Base-by-base conservation (phyloP, 306 rosid species). In the Medicago lupulina region DNA sequence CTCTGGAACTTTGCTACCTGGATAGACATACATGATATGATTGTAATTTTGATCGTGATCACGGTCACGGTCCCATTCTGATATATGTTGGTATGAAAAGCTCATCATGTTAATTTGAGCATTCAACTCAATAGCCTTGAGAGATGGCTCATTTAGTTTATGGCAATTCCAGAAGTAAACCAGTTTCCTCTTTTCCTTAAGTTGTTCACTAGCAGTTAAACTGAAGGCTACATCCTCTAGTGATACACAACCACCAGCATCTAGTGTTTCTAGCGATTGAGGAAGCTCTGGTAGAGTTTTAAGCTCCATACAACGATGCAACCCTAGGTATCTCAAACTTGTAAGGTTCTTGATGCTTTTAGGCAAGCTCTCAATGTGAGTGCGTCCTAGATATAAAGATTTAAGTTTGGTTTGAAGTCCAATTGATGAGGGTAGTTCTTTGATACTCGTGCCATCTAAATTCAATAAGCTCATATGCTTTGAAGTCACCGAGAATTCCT, bases 1-100 rank as follows among this genome's bases (percentile, higher is more conserved):
- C 15, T 73, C 7, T 18, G 79, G 83, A 67, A 80, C 31, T 0
- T 21, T 21, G 21, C 70, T 44, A 41, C 83, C 83, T 0, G 79
- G 83, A 43, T 76, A 67, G 21, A 76, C 68, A 14, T 73, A 80
- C 1, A n/a, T 49, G 17, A 10, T 36, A 47, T 38, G 43, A 62
- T 53, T 53, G 15, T 40, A 23, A 21, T 21, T 21, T 1, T 21
- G n/a, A n/a, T n/a, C n/a, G n/a, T n/a, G n/a, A n/a, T n/a, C n/a
- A n/a, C n/a, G n/a, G n/a, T 43, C 8, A 4, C 0, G n/a, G 23
- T 17, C 62, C 8, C 14, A 4, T 17, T 9, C 2, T 4, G 62
- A 62, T 47, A 62, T 7, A 44, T 62, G 63, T 34, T 49, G 50
- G 18, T 19, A n/a, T 18, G 70, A 16, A 18, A 17, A 75, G 4